Base-by-base conservation (phyloP, 2,329 filamentous ascomycete species). In the Hyphodiscus sp. region DNA sequence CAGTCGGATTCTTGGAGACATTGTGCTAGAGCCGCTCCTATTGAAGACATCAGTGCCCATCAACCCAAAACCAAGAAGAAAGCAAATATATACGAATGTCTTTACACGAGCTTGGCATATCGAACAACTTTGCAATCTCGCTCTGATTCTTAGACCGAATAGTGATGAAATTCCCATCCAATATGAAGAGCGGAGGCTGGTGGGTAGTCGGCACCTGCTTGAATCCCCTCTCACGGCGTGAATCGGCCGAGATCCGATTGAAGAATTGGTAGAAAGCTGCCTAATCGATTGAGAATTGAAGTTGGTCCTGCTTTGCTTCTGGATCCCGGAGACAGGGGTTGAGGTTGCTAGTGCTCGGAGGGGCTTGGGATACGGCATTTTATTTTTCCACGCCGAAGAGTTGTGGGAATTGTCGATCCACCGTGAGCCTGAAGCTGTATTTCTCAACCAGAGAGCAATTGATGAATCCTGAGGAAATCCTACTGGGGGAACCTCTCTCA, bases 1-100 rank as follows among this genome's bases (percentile, higher is more conserved):
- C 94, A 99, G 72, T 97, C 92, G 66, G 89, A 95, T 72, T 95
- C 84, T 71, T 96, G 91, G 61, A 99, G 89, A 75, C 94, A 99
- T 76, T 89, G 80, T 58, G 94, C 94, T 67, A 99, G 83, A 19
- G 94, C 94, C 58, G 87, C 86, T 73, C 92, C 92, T 97, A 70
- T 5, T 52, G 30, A n/a, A 42, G 26, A 51, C 41, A 44, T 55
- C 11, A 57, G 41, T 33, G 50, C 49, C 29, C 33, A 52, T 15
- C 16, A 13, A 38, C 33, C 16, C 4, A 38, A 38, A 38, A 38
- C 2, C 33, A n/a, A 33, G 5, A 46, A 47, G 47, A 33, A 15
- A 10, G 30, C 19, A 45, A 44, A 41, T 49, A 75, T 89, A 63
- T 81, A 97, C 92, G 85, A 69, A 99, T 89, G 73, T 97, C 92